Conservation (phyloP, 306 rosid species). For the Delonix regia region DNA sequence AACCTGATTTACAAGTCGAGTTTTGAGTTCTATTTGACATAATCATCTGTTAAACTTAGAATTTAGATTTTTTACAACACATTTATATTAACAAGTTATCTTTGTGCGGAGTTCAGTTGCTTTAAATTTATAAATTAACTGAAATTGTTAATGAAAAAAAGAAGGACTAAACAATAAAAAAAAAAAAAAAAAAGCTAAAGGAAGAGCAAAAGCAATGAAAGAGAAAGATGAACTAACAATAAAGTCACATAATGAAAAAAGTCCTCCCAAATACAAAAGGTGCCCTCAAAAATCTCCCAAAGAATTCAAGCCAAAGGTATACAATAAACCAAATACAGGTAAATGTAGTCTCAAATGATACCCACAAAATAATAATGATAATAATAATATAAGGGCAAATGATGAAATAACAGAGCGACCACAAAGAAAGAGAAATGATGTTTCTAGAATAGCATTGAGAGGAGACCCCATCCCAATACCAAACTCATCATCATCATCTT, state of each 20-base stretch:
- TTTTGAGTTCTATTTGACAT: no score
- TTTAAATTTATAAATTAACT: no score
- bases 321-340: neutral
- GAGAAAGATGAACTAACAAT: neutral
- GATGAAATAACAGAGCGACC: conserved; percentile 1
- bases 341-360: conserved; percentile 1
- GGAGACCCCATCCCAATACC: conserved; percentile 46
- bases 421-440: no score
- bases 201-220: neutral
- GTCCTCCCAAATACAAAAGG: conserved; percentile 22
- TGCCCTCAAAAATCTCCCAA: conserved; percentile 51
- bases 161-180: neutral
- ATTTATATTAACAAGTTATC: no score
- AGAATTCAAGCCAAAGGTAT: conserved; percentile 51
- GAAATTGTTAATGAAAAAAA: neutral
- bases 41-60: no score
- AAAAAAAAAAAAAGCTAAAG: neutral
- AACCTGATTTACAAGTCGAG: no score
- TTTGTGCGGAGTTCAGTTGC: no score
- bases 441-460: conserved; percentile 42
- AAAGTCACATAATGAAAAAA: conserved; percentile 30
- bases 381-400: neutral
- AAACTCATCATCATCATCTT: conserved; percentile 58
- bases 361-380: neutral
- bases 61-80: neutral